These are phyloP conservation scores for Volvox carteri DNA, from an alignment of 163 green algal species.

Conservation along the genomic window DNA sequence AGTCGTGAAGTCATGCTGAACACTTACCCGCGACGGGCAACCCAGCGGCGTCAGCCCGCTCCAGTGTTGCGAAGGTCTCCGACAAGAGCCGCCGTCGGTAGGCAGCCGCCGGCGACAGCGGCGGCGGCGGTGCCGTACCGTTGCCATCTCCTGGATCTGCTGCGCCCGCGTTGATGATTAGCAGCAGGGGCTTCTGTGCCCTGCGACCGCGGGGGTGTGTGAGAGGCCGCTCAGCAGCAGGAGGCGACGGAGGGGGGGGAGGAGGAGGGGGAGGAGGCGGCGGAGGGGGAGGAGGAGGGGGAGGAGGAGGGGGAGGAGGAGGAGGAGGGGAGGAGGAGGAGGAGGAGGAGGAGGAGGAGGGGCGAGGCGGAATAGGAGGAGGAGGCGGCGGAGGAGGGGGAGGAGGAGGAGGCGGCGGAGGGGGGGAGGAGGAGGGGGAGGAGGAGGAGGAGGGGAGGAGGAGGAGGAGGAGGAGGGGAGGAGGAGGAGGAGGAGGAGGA, in stretches of 20 bases:
- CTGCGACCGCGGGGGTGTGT: no score
- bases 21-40: conserved; percentile 44
- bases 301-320: background rate
- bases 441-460: no score
- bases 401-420: no score
- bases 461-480: no score
- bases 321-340: background rate
- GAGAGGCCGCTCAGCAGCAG: background rate
- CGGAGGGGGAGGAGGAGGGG: no score
- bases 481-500: no score
- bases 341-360: background rate
- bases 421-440: no score
- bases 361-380: no score
- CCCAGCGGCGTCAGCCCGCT: conserved; percentile 3
- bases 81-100: conserved; percentile 24
- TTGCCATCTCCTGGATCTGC: background rate
- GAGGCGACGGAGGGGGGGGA: no score
- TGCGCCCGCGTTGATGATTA: conserved; percentile 11
- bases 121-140: background rate
- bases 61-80: background rate
- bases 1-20: no score
- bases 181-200: conserved; percentile 58
- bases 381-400: no score
- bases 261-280: no score
- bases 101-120: background rate